These are phyloP conservation scores for Chloromonas sp. DNA, from an alignment of 163 green algal genomes.

Conservation along the genomic window DNA sequence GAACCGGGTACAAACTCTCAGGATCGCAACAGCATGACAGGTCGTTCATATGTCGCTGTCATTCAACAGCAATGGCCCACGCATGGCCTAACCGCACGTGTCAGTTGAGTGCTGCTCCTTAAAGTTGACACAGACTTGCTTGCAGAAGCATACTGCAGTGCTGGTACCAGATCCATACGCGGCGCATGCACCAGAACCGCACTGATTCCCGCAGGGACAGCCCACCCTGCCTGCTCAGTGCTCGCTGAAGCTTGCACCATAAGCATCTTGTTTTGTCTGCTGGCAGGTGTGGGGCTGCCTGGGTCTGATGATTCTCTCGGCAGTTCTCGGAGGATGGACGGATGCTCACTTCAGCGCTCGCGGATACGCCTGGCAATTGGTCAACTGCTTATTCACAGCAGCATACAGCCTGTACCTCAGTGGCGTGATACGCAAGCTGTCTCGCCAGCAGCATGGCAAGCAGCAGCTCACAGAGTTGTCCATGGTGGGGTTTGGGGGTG, in stretches of 20 bases:
- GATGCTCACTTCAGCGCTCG: constrained; percentile 67
- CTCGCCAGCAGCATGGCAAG: constrained; percentile 6
- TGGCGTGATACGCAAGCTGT: constrained; percentile 16
- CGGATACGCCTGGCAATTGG: constrained; percentile 68
- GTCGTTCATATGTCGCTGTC: background rate
- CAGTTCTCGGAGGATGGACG: constrained; percentile 61
- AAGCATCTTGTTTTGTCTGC: too few species aligned
- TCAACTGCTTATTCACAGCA: constrained; percentile 82
- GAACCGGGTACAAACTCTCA: too few species aligned
- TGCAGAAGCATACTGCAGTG: too few species aligned
- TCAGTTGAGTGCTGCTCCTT: too few species aligned
- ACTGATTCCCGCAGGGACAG: too few species aligned
- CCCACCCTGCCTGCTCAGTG: too few species aligned
- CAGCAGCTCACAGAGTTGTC: constrained; percentile 15
- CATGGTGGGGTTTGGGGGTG: constrained; percentile 4
- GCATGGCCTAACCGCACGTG: too few species aligned
- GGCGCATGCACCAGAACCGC: too few species aligned
- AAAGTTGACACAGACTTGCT: too few species aligned
- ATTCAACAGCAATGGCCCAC: background rate
- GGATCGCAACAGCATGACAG: too few species aligned
- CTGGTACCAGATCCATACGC: too few species aligned
- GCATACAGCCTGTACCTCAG: constrained; percentile 34
- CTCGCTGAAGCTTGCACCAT: too few species aligned
- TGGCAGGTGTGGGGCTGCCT: constrained; percentile 68
- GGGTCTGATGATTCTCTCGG: constrained; percentile 71